Evolutionary conservation across 768 basidiomycete genomes (phyloP), one percentile per base, ranked within the genome.

Genomic region (Tulasnella sp.): DNA sequence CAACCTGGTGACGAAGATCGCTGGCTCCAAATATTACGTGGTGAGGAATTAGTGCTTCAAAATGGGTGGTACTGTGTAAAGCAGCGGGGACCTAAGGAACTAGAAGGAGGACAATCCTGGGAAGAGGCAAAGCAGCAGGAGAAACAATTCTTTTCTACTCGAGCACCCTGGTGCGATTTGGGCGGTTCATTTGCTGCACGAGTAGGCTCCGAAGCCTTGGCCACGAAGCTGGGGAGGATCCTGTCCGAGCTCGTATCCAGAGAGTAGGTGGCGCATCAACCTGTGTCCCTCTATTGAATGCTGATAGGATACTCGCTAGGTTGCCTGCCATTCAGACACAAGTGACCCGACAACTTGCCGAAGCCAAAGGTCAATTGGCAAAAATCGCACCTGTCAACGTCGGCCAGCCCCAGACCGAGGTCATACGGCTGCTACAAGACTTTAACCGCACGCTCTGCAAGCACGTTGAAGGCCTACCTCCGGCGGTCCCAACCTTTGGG

Each of bases 31-130:
- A 56, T 82, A 6, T 68, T 82, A 0, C 38, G 74, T 1, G 81
- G 81, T 40, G 34, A 81, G 1, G 71, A n/a, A 87, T 89, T 78
- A 21, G 81, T 86, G 0, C 86, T 91, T 1, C 85, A 87, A 2
- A 89, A 91, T 76, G 88, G 89, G 31, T 92, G 91, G 91, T 90
- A 86, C 81, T 90, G 88, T 79, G 88, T 90, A 56, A 90, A 90
- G 81, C 90, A 89, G 79, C 88, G 89, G 0, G 86, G 86, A 81
- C 89, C 91, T 0, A 85, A 84, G 3, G 88, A 90, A 16, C 83
- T 92, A 18, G 87, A 87, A 27, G 74, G 84, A 0, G 89, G 88
- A 2, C 86, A 90, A 58, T 87, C 89, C 0, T 94, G 92, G 91
- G 84, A 84, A 18, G 86, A 89, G 34, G 94, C 93, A 0, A 88